phyloP scores from a whole-genome alignment of 2,329 filamentous ascomycete species.

The Arthrobotrys sinensis region DNA sequence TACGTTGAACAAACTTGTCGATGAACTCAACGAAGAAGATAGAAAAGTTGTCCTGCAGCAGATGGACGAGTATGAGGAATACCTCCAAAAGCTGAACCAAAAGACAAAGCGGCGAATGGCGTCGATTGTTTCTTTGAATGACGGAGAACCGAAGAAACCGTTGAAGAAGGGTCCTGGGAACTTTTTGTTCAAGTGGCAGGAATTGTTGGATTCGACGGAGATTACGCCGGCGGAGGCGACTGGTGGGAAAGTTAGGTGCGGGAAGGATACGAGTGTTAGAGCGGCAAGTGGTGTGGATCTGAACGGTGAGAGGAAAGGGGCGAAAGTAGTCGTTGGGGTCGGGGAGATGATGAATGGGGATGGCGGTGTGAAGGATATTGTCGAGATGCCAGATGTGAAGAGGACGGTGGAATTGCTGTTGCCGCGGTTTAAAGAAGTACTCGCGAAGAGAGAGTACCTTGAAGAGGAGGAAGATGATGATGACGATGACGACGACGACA shows the following conservation, averaged over 20 bases:
- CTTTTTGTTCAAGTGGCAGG: constrained; percentile 81
- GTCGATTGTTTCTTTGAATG: constrained; percentile 38
- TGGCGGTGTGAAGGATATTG: constrained; percentile 65
- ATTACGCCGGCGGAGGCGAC: constrained; percentile 75
- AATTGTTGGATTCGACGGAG: constrained; percentile 77
- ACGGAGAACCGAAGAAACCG: constrained; percentile 60
- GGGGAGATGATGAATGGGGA: constrained; percentile 63
- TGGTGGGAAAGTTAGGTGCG: constrained; percentile 72
- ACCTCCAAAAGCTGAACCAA: constrained; percentile 61
- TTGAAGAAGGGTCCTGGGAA: constrained; percentile 78
- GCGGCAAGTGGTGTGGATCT: constrained; percentile 38
- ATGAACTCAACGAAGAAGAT: constrained; percentile 63
- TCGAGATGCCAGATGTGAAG: constrained; percentile 68
- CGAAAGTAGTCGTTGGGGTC: background rate
- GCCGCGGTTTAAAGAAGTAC: constrained; percentile 67
- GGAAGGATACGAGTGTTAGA: constrained; percentile 70
- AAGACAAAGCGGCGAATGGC: constrained; percentile 62
- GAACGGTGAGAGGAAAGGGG: constrained; percentile 36
- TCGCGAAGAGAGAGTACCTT: constrained; percentile 61
- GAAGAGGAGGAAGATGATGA: background rate
- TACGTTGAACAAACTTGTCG: constrained; percentile 68
- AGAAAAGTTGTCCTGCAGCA: constrained; percentile 68
- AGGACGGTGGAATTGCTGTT: constrained; percentile 69
- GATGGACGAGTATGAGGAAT: constrained; percentile 67
- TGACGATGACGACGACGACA: background rate